Percentiles rank a stretch among this genome's conserved stretches.
These are phyloP conservation scores for Colletotrichum graminicola DNA, from an alignment of 2,329 filamentous ascomycete genomes.

Conservation along the genomic window DNA sequence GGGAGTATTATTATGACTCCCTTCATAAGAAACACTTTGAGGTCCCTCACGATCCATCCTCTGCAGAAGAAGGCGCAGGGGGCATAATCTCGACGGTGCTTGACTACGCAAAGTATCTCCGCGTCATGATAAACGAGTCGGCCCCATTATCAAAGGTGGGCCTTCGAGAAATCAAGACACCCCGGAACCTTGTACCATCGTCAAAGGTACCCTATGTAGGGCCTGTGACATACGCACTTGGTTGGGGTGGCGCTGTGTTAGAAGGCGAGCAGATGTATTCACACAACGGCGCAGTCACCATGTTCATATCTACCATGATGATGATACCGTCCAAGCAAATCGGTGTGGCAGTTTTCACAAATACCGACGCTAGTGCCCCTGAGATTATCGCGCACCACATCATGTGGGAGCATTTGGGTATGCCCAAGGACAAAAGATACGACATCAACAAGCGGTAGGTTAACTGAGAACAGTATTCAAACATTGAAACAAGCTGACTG, in stretches of 20 bases:
- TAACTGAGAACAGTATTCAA: neutral
- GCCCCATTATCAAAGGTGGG: conserved; percentile 47
- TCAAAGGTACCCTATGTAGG: conserved; percentile 41
- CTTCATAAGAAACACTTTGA: conserved; percentile 44
- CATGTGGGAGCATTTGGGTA: conserved; percentile 48
- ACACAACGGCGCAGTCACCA: conserved; percentile 49
- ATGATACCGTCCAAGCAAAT: conserved; percentile 52
- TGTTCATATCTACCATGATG: conserved; percentile 47
- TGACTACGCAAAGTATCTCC: conserved; percentile 54
- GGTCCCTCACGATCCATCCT: conserved; percentile 47
- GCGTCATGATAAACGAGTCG: conserved; percentile 49
- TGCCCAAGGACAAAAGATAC: conserved; percentile 41
- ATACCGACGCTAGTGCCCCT: conserved; percentile 38
- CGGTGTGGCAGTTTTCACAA: conserved; percentile 50
- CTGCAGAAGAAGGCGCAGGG: conserved; percentile 57
- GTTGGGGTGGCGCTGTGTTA: conserved; percentile 48
- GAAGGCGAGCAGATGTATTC: conserved; percentile 47
- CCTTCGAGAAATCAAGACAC: conserved; percentile 46
- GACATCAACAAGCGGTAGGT: conserved; percentile 42
- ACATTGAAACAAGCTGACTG: neutral
- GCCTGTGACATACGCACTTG: conserved; percentile 47
- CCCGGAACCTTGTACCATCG: conserved; percentile 45
- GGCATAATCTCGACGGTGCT: conserved; percentile 55
- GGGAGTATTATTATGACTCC: conserved; percentile 57
- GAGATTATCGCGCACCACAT: conserved; percentile 47